Evolutionary conservation across 176 grass and related monocot species (phyloP).

Genomic region (Phragmites australis): DNA sequence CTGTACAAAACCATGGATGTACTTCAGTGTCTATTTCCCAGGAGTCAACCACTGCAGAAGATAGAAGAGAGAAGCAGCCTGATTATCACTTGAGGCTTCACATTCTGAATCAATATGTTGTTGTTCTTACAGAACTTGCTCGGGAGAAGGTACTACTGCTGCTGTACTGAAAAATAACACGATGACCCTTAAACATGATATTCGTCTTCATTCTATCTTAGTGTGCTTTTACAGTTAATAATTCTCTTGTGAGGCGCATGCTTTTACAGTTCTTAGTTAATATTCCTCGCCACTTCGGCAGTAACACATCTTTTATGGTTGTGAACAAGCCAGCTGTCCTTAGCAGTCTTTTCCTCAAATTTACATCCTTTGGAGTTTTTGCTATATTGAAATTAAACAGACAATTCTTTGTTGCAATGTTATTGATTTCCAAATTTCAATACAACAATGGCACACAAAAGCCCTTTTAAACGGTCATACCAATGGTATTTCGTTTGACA

Average conservation of each 20-base stretch:
- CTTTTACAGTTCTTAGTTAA: constrained; percentile 16
- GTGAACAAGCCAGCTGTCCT: background rate
- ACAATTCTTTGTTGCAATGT: background rate
- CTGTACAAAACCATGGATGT: constrained; percentile 31
- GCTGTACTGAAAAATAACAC: constrained; percentile 19
- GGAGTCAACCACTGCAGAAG: constrained; percentile 39
- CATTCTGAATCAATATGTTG: constrained; percentile 57
- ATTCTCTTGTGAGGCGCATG: background rate
- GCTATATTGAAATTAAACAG: background rate
- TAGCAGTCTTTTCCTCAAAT: background rate
- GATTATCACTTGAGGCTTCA: constrained; percentile 55
- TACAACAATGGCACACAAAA: background rate
- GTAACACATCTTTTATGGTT: background rate
- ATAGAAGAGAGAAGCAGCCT: constrained; percentile 27
- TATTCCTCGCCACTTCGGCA: background rate
- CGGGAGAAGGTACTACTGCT: constrained; percentile 57
- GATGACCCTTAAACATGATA: constrained; percentile 21
- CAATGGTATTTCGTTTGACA: constrained; percentile 8
- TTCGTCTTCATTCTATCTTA: constrained; percentile 25
- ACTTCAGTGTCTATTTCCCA: constrained; percentile 14
- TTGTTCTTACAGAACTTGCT: constrained; percentile 57
- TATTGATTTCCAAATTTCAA: constrained; percentile 12
- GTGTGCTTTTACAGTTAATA: background rate
- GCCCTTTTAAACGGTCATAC: background rate
- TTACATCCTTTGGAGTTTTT: background rate